Evolutionary conservation across 768 basidiomycete species (phyloP).

Genomic region (Boletus rubroflammeus): DNA sequence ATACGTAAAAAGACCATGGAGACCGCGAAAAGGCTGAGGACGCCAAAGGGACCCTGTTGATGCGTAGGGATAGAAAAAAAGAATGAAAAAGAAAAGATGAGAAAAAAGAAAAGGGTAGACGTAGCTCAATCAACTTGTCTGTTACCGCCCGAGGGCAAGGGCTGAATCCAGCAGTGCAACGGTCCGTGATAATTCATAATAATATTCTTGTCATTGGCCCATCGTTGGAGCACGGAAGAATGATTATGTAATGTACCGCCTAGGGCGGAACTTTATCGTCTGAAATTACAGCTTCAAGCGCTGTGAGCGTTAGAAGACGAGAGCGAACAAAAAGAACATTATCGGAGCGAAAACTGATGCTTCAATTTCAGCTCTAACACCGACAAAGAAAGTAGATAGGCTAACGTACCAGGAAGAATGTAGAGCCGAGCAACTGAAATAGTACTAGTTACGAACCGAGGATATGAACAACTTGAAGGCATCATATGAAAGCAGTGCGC

Average conservation of each 20-base stretch:
- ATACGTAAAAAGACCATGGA: no score
- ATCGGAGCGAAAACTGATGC: background rate
- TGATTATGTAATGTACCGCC: background rate
- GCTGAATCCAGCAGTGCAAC: no score
- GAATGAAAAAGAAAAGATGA: no score
- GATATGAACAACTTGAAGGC: background rate
- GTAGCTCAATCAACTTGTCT: no score
- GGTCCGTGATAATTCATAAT: no score
- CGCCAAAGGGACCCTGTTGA: no score
- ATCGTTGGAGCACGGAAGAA: background rate
- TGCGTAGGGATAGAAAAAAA: no score
- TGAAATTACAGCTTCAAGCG: background rate
- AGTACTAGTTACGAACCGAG: background rate
- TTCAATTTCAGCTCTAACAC: conserved; percentile 5
- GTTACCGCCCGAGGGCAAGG: no score
- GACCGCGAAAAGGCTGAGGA: no score
- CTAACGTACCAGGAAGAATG: background rate
- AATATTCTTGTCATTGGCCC: background rate
- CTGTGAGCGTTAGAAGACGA: background rate
- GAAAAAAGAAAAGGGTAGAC: no score
- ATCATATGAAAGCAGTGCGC: background rate
- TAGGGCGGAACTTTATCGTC: background rate
- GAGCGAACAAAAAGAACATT: background rate
- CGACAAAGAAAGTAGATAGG: background rate
- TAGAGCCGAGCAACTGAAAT: background rate